Conservation (phyloP, 306 rosid genomes). For the Ammopiptanthus mongolicus region DNA sequence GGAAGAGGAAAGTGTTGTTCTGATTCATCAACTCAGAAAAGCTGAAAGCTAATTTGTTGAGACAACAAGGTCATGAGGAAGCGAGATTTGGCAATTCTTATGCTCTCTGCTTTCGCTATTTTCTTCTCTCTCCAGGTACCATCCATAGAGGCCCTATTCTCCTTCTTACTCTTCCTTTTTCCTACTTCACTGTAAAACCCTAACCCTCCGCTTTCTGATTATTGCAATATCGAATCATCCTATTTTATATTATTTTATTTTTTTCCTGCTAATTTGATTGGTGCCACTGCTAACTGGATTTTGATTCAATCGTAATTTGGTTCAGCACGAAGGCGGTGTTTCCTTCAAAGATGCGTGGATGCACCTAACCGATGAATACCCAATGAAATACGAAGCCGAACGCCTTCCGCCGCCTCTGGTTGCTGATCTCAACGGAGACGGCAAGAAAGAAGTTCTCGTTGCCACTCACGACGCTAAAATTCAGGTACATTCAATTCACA, state of each 20-base stretch:
- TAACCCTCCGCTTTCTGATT: background rate
- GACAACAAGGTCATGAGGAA: slow-evolving; percentile 59
- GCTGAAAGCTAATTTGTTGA: background rate
- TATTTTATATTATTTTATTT: background rate
- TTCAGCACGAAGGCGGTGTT: slow-evolving; percentile 92
- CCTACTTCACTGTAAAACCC: slow-evolving; percentile 12
- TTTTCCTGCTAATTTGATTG: slow-evolving; percentile 15
- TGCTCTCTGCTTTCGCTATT: slow-evolving; percentile 96
- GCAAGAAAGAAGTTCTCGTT: slow-evolving; percentile 84
- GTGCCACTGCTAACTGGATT: background rate
- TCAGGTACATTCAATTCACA: slow-evolving; percentile 44
- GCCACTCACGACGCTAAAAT: slow-evolving; percentile 96
- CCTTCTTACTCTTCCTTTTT: background rate
- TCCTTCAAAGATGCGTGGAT: slow-evolving; percentile 95
- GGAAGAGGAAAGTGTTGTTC: background rate
- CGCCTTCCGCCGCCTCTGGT: slow-evolving; percentile 95
- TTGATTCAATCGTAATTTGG: background rate
- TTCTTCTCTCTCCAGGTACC: slow-evolving; percentile 94
- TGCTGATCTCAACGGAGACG: slow-evolving; percentile 94
- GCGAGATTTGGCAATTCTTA: slow-evolving; percentile 97
- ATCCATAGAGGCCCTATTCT: no score
- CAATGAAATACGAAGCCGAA: slow-evolving; percentile 87
- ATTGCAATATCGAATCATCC: background rate
- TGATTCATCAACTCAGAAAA: background rate
- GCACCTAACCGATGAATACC: slow-evolving; percentile 87